Evolutionary conservation across 2,329 filamentous ascomycete species (phyloP).

Genomic region (Fusarium ramigenum): DNA sequence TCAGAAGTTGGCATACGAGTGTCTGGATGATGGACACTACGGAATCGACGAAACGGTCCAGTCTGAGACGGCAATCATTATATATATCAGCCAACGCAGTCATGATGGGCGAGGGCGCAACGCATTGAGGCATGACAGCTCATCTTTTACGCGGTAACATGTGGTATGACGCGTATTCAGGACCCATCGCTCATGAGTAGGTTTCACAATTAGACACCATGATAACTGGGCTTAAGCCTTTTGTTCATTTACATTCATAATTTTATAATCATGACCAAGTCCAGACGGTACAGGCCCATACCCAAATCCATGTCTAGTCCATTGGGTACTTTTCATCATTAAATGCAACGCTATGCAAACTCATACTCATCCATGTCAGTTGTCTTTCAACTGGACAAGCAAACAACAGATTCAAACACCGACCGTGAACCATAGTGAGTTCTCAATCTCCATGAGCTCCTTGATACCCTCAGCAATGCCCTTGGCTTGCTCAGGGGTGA

Average conservation of each 20-base stretch:
- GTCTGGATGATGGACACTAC: background rate
- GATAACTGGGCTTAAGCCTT: background rate
- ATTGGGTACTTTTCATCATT: slow-evolving; percentile 15
- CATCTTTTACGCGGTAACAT: background rate
- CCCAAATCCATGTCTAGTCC: background rate
- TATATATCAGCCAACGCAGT: background rate
- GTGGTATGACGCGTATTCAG: background rate
- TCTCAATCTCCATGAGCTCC: slow-evolving; percentile 75
- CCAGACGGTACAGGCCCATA: background rate
- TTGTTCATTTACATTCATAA: slow-evolving; percentile 30
- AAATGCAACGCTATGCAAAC: slow-evolving; percentile 40
- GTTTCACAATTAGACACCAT: background rate
- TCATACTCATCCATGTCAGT: slow-evolving; percentile 1
- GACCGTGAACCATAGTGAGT: slow-evolving; percentile 51
- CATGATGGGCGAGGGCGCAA: background rate
- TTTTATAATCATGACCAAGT: slow-evolving; percentile 14
- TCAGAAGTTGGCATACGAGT: background rate
- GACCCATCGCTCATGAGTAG: background rate
- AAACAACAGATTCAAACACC: background rate
- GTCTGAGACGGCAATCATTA: background rate
- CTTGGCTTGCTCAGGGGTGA: slow-evolving; percentile 65
- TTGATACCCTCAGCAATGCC: slow-evolving; percentile 64
- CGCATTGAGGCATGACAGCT: background rate
- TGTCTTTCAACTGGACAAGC: background rate
- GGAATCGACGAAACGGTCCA: background rate